Evolutionary conservation across 1,139 yeast genomes (phyloP).

Genomic region (Spencermartinsiella ligniputridi): DNA sequence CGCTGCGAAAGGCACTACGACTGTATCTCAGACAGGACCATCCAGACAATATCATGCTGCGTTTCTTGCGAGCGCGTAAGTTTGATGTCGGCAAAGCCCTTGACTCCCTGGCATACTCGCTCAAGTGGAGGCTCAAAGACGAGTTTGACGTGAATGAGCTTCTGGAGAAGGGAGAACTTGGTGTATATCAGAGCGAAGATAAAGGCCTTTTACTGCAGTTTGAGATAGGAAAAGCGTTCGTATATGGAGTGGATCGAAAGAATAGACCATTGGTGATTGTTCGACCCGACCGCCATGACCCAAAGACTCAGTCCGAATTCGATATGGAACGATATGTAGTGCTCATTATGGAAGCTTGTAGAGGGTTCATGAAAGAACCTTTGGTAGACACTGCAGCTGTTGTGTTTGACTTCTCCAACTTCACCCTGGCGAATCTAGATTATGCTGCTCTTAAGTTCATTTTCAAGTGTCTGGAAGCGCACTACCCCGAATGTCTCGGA

Average conservation of each 20-base stretch:
- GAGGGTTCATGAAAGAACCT: slow-evolving; percentile 59
- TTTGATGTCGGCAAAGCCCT: slow-evolving; percentile 76
- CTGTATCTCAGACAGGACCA: slow-evolving; percentile 57
- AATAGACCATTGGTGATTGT: slow-evolving; percentile 69
- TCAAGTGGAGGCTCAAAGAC: slow-evolving; percentile 62
- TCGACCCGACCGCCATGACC: slow-evolving; percentile 67
- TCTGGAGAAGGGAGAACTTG: slow-evolving; percentile 56
- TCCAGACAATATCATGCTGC: slow-evolving; percentile 63
- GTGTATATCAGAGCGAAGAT: slow-evolving; percentile 35
- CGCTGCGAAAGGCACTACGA: slow-evolving; percentile 47
- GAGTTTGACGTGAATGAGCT: slow-evolving; percentile 55
- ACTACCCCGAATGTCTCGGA: slow-evolving; percentile 83
- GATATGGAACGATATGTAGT: slow-evolving; percentile 67
- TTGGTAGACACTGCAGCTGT: slow-evolving; percentile 62
- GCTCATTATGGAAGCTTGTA: slow-evolving; percentile 62
- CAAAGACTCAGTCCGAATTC: slow-evolving; percentile 62
- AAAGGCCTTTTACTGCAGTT: slow-evolving; percentile 49
- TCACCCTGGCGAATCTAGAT: slow-evolving; percentile 78
- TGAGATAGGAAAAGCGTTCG: slow-evolving; percentile 54
- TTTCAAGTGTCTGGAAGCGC: slow-evolving; percentile 74
- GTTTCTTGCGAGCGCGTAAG: slow-evolving; percentile 89
- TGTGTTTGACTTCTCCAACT: slow-evolving; percentile 70
- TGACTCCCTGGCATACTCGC: slow-evolving; percentile 59
- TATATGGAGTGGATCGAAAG: slow-evolving; percentile 59
- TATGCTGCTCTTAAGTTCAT: slow-evolving; percentile 75